phyloP scores from a whole-genome alignment of 257 asterid species.

The Euphrasia confusa region DNA sequence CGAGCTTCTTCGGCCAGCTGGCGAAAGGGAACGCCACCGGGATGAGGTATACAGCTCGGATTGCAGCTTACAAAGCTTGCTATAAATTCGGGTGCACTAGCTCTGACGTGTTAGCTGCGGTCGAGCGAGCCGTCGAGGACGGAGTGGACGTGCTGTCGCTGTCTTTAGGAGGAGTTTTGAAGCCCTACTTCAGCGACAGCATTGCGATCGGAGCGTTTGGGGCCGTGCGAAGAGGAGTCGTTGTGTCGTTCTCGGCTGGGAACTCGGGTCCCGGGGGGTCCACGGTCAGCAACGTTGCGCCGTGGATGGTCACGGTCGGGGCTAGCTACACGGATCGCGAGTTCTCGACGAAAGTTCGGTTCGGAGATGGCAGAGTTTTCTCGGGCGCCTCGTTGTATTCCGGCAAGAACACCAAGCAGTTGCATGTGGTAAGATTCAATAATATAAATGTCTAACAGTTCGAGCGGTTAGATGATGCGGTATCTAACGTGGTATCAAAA shows the following conservation, averaged over 20 bases:
- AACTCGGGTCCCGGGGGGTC: conserved; percentile 58
- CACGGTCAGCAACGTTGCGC: conserved; percentile 53
- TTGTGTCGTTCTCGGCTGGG: conserved; percentile 58
- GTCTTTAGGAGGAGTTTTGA: conserved; percentile 44
- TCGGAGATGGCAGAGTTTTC: conserved; percentile 46
- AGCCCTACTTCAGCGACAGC: conserved; percentile 41
- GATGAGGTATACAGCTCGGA: conserved; percentile 51
- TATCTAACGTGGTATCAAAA: no score
- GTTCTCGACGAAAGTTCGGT: conserved; percentile 41
- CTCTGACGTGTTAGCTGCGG: conserved; percentile 64
- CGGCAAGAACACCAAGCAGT: conserved; percentile 42
- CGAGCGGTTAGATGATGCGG: no score
- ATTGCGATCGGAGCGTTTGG: conserved; percentile 66
- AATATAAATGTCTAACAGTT: no score
- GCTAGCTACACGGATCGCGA: conserved; percentile 60
- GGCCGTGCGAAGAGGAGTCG: conserved; percentile 50
- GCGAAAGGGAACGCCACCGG: conserved; percentile 59
- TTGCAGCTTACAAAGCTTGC: conserved; percentile 64
- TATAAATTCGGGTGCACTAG: background rate
- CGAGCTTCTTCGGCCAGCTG: conserved; percentile 50
- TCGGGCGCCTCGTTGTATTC: conserved; percentile 50
- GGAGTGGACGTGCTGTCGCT: conserved; percentile 65
- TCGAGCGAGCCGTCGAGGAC: conserved; percentile 57
- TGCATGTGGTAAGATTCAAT: conserved; percentile 34
- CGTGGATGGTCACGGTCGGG: conserved; percentile 78